These are phyloP conservation scores for Entomophthora muscae DNA, from an alignment of 371 early-diverging fungal genomes.

Conservation along the genomic window DNA sequence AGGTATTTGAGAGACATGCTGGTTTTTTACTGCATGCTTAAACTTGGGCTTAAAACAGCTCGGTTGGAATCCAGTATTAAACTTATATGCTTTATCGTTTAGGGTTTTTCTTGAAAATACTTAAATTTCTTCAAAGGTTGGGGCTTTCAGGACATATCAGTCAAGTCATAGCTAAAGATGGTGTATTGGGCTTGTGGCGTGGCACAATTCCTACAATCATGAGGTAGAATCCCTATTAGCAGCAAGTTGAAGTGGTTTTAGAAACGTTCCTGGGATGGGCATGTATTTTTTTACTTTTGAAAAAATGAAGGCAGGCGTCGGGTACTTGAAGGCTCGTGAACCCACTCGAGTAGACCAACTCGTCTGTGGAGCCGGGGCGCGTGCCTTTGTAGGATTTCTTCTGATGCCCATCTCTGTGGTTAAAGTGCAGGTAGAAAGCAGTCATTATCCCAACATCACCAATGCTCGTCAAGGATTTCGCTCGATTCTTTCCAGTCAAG, in stretches of 20 bases:
- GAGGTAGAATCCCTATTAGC: slow-evolving; percentile 23
- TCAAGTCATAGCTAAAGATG: slow-evolving; percentile 11
- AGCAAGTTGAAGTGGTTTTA: slow-evolving; percentile 9
- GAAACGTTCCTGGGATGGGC: slow-evolving; percentile 75
- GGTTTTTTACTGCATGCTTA: no score
- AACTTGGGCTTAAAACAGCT: no score
- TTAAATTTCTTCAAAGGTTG: slow-evolving; percentile 12
- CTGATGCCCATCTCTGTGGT: slow-evolving; percentile 91
- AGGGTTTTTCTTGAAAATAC: slow-evolving; percentile 21
- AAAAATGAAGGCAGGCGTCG: slow-evolving; percentile 14
- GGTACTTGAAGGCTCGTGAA: slow-evolving; percentile 15
- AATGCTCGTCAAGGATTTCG: slow-evolving; percentile 25
- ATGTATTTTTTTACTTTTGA: slow-evolving; percentile 48
- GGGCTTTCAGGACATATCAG: not conserved
- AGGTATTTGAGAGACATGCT: no score
- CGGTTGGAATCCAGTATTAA: no score
- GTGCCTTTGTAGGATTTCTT: slow-evolving; percentile 67
- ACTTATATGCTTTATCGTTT: no score
- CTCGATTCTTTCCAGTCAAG: slow-evolving; percentile 38
- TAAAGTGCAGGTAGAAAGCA: slow-evolving; percentile 42
- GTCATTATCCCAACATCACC: slow-evolving; percentile 4
- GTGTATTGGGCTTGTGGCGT: slow-evolving; percentile 74
- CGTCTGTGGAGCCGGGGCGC: slow-evolving; percentile 59
- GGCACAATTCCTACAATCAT: slow-evolving; percentile 72
- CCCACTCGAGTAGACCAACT: slow-evolving; percentile 16